Conservation (phyloP, 805 yeast genomes). For the Helenozyma rhizophorensis region DNA sequence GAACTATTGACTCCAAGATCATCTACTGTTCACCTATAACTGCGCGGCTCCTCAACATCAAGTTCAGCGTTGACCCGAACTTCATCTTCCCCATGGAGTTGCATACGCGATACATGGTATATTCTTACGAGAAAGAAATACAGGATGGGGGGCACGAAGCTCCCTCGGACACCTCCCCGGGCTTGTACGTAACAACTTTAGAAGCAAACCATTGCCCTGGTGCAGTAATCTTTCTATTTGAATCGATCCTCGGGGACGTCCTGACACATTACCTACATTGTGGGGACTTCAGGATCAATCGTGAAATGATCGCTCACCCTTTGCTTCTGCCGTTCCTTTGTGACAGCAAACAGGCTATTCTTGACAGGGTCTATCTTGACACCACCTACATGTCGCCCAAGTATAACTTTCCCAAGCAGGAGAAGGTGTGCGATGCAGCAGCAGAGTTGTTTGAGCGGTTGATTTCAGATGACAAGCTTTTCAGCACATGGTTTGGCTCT, state of each 20-base stretch:
- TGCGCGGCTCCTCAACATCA: constrained; percentile 46
- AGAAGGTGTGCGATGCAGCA: constrained; percentile 57
- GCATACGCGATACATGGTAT: constrained; percentile 36
- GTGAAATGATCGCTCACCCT: constrained; percentile 43
- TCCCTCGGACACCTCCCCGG: constrained; percentile 18
- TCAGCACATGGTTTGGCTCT: constrained; percentile 30
- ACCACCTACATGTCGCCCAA: constrained; percentile 82
- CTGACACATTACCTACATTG: constrained; percentile 60
- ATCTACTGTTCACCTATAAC: constrained; percentile 76
- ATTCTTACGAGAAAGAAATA: constrained; percentile 8
- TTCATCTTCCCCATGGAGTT: constrained; percentile 38
- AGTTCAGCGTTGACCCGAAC: constrained; percentile 52
- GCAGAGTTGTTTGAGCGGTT: constrained; percentile 47
- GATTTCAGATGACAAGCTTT: constrained; percentile 20
- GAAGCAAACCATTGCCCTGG: constrained; percentile 99
- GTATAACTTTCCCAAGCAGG: constrained; percentile 76
- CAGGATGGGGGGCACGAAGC: constrained; percentile 16
- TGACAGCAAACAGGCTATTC: constrained; percentile 1
- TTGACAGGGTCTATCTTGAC: constrained; percentile 75
- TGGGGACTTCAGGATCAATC: constrained; percentile 84
- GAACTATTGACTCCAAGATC: constrained; percentile 46
- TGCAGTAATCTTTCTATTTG: constrained; percentile 74
- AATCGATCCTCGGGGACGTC: constrained; percentile 30
- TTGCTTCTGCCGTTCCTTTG: constrained; percentile 18
- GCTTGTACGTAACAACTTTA: constrained; percentile 51